Evolutionary conservation across 2,329 filamentous ascomycete genomes (phyloP), one percentile per base, ranked within the genome.

Genomic region (Penicillium sp.): DNA sequence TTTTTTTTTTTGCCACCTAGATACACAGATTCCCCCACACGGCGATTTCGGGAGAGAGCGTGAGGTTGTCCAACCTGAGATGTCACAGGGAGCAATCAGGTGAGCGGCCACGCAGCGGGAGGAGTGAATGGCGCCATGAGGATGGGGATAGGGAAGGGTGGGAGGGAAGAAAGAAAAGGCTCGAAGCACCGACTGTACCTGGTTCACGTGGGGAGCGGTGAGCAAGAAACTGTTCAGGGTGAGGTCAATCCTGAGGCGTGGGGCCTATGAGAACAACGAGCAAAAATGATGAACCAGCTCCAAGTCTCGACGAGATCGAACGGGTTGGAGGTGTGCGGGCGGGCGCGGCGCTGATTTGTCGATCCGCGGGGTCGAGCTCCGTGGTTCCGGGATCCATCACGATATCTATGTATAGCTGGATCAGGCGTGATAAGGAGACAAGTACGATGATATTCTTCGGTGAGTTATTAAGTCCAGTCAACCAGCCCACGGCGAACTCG

Each of bases 21-120:
- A 27, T 16, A 11, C 20, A 33, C 25, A 29, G 28, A 17, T 29
- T 16, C 37, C 30, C 32, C 16, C 16, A 19, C 23, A 17, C 23
- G 28, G 14, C 19, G 31, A 21, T 33, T 4, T 20, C 20, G 36
- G 18, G 30, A 13, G 20, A 13, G 30, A 29, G 16, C 21, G 18
- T 16, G 18, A 14, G 34, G 19, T 18, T 17, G 35, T 31, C 36
- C 41, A 44, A 43, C 46, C 48, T 53, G 50, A 48, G 33, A 14
- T 28, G 25, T 48, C 50, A 51, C 40, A 21, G 26, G 33, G 40
- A 43, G 39, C 36, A 41, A 51, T 55, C 48, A 54, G 48, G 50
- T 54, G 50, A 54, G 48, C 43, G 46, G 46, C 36, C 44, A 48
- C 41, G 52, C 50, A 31, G 44, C 52, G 47, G 37, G 20, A 29